These are phyloP conservation scores for Lactarius hengduanensis DNA, from an alignment of 768 basidiomycete genomes.

Conservation along the genomic window DNA sequence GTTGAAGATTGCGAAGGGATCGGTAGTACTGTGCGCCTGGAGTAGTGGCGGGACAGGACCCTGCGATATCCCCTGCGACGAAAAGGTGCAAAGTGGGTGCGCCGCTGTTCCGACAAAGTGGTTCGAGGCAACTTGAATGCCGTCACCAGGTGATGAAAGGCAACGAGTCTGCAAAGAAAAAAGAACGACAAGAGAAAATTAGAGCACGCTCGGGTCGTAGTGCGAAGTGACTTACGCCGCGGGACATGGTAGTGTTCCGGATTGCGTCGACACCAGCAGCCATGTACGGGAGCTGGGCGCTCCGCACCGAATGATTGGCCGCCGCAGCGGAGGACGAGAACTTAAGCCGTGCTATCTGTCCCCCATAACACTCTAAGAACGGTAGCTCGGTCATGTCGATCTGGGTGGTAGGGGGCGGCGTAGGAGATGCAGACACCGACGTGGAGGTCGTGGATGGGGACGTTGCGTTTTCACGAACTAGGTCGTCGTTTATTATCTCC, in stretches of 20 bases:
- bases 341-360: not conserved
- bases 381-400: not conserved
- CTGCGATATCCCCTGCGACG: not conserved
- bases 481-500: not conserved
- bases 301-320: not conserved
- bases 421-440: not conserved
- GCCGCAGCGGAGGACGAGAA: not conserved
- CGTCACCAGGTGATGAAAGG: not conserved
- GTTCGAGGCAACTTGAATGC: not conserved
- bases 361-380: not conserved
- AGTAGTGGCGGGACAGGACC: not conserved
- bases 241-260: not conserved
- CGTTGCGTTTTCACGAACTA: not conserved
- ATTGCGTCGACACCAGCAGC: not conserved
- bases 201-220: too few relatives aligned
- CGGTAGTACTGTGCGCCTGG: not conserved
- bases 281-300: not conserved
- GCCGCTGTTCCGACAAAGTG: not conserved
- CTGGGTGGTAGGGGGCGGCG: not conserved
- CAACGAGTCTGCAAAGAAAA: not conserved
- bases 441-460: not conserved
- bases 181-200: not conserved
- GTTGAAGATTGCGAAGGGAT: not conserved
- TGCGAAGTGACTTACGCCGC: slow-evolving; percentile 6
- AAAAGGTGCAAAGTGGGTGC: not conserved